A percentile compares a stretch with the other conserved stretches of the same genome.
phyloP scores from a whole-genome alignment of 202 grass and related monocot species.

The Saccharum hybrid region DNA sequence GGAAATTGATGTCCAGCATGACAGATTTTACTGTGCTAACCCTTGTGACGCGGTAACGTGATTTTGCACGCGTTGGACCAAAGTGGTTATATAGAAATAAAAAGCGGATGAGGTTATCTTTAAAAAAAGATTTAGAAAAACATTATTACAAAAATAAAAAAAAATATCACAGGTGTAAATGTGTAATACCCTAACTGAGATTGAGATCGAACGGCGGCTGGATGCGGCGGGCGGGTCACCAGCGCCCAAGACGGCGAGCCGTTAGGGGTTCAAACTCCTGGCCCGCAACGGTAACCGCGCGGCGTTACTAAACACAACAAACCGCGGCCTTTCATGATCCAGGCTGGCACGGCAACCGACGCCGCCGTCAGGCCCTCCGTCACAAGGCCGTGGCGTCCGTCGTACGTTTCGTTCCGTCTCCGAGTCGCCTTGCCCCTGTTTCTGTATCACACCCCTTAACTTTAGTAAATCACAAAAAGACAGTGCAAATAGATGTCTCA shows the following conservation, averaged over 20 bases:
- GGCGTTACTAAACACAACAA: conserved; percentile 7
- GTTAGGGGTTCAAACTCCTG: conserved; percentile 45
- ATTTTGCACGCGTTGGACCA: too few species aligned
- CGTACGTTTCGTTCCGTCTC: conserved; percentile 31
- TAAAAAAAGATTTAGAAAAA: too few species aligned
- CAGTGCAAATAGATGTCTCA: not conserved
- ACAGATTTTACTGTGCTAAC: too few species aligned
- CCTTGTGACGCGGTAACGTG: too few species aligned
- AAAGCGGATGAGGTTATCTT: too few species aligned
- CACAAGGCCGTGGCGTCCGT: conserved; percentile 26
- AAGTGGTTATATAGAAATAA: too few species aligned
- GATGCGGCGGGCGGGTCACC: not conserved
- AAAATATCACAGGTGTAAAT: too few species aligned
- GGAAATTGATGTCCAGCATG: too few species aligned
- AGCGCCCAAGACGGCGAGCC: not conserved
- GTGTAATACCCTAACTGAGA: too few species aligned
- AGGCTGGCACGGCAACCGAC: conserved; percentile 7
- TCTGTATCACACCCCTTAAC: not conserved
- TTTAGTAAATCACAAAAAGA: not conserved
- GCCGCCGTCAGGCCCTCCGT: conserved; percentile 42
- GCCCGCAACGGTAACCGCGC: conserved; percentile 44
- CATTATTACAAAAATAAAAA: too few species aligned
- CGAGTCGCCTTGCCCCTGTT: not conserved
- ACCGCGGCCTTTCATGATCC: not conserved
- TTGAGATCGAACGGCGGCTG: not conserved